Percentiles rank a stretch among this genome's conserved stretches.
Evolutionary conservation across 2,329 filamentous ascomycete genomes (phyloP).

Genomic region (Cladophialophora yegresii): DNA sequence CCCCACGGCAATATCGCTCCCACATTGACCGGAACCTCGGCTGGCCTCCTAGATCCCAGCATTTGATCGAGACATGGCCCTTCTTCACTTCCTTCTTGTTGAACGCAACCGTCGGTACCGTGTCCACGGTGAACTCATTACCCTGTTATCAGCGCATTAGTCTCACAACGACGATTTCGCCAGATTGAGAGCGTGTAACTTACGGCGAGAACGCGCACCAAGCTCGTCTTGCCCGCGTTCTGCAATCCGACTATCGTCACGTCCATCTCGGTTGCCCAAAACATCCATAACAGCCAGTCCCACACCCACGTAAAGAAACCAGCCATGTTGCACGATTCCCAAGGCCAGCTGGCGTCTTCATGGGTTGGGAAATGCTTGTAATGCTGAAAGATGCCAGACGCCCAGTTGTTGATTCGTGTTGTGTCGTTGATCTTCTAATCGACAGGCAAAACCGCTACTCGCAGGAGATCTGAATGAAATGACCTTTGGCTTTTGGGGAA

Average conservation of each 20-base stretch:
- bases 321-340: constrained; percentile 63
- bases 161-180: neutral
- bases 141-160: constrained; percentile 60
- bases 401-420: neutral
- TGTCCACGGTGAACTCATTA: constrained; percentile 98
- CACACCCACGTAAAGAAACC: constrained; percentile 92
- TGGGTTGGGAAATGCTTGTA: neutral
- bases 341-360: neutral
- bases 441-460: neutral
- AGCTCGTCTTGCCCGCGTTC: constrained; percentile 95
- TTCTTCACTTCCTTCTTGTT: constrained; percentile 99
- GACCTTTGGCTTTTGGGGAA: neutral
- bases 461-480: neutral
- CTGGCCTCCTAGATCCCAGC: constrained; percentile 97
- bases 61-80: constrained; percentile 97
- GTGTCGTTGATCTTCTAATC: neutral
- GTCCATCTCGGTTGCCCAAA: constrained; percentile 99
- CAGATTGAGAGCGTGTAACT: constrained; percentile 47
- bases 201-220: constrained; percentile 92
- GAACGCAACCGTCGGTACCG: constrained; percentile 96
- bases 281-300: constrained; percentile 96
- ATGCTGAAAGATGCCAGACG: neutral
- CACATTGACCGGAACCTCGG: constrained; percentile 98
- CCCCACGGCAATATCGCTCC: constrained; percentile 96
- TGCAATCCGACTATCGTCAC: constrained; percentile 98